Evolutionary conservation across 495 filamentous ascomycete genomes (phyloP).

Genomic region (Diplogelasinospora grovesii): DNA sequence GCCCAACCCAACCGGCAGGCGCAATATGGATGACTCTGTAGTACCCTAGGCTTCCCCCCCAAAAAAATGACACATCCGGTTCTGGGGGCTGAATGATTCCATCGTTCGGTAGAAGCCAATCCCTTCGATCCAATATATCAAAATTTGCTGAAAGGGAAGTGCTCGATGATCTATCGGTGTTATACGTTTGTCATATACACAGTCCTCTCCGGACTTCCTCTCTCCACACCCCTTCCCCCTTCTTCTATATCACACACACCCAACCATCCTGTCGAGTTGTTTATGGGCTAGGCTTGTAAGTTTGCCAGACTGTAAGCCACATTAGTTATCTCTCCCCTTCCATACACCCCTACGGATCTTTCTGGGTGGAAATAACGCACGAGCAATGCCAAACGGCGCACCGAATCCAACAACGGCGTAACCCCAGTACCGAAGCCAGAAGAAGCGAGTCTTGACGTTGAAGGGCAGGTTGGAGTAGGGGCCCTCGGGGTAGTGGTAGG

Average conservation of each 20-base stretch:
- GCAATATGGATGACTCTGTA: no score
- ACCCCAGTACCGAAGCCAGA: constrained; percentile 73
- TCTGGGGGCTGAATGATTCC: no score
- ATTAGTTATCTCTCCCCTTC: background rate
- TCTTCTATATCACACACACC: background rate
- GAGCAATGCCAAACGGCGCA: constrained; percentile 71
- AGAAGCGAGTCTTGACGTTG: constrained; percentile 84
- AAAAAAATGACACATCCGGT: no score
- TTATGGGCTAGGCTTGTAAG: constrained; percentile 56
- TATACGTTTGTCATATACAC: no score
- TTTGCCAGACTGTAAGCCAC: constrained; percentile 86
- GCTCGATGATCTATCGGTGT: no score
- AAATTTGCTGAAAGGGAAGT: no score
- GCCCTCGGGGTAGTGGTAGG: constrained; percentile 97
- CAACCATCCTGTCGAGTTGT: constrained; percentile 10
- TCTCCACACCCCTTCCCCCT: background rate
- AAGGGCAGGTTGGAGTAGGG: constrained; percentile 92
- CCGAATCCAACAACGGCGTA: constrained; percentile 75
- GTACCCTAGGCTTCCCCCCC: no score
- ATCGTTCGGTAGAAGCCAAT: no score
- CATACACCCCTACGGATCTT: background rate
- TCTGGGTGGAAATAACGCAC: constrained; percentile 45
- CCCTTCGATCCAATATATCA: no score
- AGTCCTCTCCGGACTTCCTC: constrained; percentile 1
- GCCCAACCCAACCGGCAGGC: no score